Base-by-base conservation (phyloP, 2,329 filamentous ascomycete species). In the Cordyceps fumosorosea region DNA sequence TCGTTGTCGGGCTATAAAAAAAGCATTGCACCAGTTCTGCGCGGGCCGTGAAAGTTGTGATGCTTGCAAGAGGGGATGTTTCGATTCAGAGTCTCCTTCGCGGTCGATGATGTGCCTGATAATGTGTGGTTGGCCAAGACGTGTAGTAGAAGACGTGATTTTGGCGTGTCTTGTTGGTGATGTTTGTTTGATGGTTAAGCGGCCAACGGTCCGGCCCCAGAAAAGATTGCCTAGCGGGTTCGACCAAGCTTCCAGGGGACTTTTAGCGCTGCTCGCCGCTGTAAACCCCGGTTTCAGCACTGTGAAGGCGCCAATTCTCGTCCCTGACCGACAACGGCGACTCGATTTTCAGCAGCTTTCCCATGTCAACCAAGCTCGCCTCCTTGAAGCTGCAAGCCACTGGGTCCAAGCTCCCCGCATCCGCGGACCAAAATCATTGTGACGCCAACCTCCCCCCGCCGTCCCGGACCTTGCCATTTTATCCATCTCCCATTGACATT, bases 331-430 rank as follows among this genome's bases (percentile, higher is more conserved):
- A 47, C 48, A 60, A 60, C 57, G 56, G 55, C 44, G 20, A 45
- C 32, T 37, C 29, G 56, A 42, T 47, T 59, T 26, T 52, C 48
- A 59, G 22, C 26, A 52, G 56, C 56, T 50, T 50, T 29, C 26
- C n/a, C 26, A 29, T 3, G 26, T 6, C 26, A 29, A 29, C 48
- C 22, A 40, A 50, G 32, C 56, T 29, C n/a, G 32, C 32, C 11
- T 40, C 4, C 52, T 44, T 44, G 5, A 22, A 52, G 29, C 22
- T 55, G 22, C 22, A 37, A 32, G 29, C 42, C 37, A 22, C 59
- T n/a, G 65, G 64, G 68, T 65, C 67, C 67, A 68, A 69, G 68
- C 67, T 68, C 67, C 68, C 62, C 60, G 63, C 66, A 67, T 64
- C 37, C 63, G 37, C 50, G 22, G 22, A 16, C 3, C 47, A 59